These are phyloP conservation scores for Trichoderma lentiforme DNA, from an alignment of 2,329 filamentous ascomycete species.

Conservation along the genomic window DNA sequence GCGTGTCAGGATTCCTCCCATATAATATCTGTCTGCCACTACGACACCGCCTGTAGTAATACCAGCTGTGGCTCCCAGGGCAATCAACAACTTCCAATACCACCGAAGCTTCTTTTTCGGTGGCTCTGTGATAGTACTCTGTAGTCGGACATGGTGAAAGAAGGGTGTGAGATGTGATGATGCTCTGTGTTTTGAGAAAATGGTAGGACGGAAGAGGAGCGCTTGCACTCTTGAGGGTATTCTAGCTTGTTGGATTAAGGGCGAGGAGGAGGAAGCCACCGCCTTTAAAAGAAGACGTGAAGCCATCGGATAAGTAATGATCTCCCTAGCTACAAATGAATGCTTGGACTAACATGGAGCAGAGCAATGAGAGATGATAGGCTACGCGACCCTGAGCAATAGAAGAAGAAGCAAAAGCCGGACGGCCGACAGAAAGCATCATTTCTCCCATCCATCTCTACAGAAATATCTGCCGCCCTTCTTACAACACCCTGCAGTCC, in stretches of 20 bases:
- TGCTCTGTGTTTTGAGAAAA: neutral
- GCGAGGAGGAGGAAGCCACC: neutral
- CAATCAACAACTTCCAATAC: conserved; percentile 14
- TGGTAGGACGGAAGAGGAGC: neutral
- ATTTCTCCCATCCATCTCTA: neutral
- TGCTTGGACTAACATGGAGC: neutral
- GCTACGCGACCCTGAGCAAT: neutral
- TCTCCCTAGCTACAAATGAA: neutral
- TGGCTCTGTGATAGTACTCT: neutral
- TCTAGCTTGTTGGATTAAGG: neutral
- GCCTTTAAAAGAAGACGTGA: neutral
- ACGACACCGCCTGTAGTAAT: neutral
- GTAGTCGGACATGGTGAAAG: neutral
- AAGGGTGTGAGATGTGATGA: neutral
- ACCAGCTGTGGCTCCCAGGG: neutral
- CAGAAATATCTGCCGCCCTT: neutral
- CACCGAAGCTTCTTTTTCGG: neutral
- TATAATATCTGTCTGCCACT: neutral
- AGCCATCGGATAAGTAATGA: neutral
- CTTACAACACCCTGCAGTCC: neutral
- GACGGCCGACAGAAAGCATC: neutral
- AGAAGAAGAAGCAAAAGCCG: neutral
- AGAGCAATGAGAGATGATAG: neutral
- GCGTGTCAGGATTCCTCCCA: conserved; percentile 11
- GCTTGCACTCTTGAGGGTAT: neutral